These are phyloP conservation scores for Stentor coeruleus DNA, from an alignment of 73 alveolate genomes.

Conservation along the genomic window DNA sequence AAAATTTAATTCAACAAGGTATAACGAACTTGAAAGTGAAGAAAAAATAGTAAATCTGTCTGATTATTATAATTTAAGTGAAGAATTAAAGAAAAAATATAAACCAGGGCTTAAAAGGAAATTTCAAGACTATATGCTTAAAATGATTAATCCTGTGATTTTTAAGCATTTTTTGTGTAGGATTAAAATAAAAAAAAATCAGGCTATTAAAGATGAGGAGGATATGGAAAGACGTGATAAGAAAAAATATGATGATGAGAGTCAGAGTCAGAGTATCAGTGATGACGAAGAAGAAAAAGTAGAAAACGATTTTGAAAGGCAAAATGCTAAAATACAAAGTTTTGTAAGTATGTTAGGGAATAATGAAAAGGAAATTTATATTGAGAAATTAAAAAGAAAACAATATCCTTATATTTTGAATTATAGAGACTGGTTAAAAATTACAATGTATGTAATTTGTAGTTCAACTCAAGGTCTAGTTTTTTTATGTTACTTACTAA, in stretches of 20 bases:
- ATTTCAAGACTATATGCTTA: neutral
- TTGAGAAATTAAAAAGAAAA: neutral
- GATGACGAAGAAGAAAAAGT: neutral
- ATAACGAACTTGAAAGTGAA: conserved; percentile 7
- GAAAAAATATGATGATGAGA: neutral
- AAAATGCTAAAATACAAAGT: too few species aligned
- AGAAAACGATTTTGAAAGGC: neutral
- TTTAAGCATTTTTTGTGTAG: neutral
- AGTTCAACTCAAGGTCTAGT: neutral
- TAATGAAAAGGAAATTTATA: neutral
- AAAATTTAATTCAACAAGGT: neutral
- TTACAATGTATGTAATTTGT: neutral
- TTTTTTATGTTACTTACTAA: neutral
- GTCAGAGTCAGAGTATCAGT: neutral
- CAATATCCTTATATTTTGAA: neutral
- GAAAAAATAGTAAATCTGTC: neutral
- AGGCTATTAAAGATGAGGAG: neutral
- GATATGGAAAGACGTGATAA: neutral
- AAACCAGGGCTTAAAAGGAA: neutral
- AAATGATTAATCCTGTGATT: neutral
- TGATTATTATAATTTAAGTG: neutral
- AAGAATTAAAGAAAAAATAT: neutral
- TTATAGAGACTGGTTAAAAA: neutral
- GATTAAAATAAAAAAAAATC: neutral
- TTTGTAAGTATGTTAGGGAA: too few species aligned